phyloP scores from a whole-genome alignment of 768 basidiomycete genomes.

The Sporobolomyces phaffii region DNA sequence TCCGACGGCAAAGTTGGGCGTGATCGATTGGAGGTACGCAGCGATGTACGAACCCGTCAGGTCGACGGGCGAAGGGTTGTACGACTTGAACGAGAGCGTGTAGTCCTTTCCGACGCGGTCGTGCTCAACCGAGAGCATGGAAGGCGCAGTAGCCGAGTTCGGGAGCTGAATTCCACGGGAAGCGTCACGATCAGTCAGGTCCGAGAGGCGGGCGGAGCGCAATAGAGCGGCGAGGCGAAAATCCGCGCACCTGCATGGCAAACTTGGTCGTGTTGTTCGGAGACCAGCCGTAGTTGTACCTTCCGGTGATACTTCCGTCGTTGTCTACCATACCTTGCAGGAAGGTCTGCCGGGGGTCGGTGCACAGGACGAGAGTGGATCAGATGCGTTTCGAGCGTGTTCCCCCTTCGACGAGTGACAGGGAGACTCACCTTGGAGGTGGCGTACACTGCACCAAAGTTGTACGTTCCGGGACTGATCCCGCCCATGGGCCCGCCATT shows the following conservation, averaged over 20 bases:
- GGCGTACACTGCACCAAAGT: constrained; percentile 88
- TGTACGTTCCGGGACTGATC: constrained; percentile 67
- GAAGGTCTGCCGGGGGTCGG: constrained; percentile 58
- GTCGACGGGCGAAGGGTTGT: constrained; percentile 85
- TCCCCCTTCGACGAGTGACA: too few species aligned
- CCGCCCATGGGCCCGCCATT: constrained; percentile 50
- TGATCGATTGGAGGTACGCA: constrained; percentile 85
- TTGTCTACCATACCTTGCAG: constrained; percentile 91
- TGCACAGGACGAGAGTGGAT: too few species aligned
- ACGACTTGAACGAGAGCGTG: constrained; percentile 72
- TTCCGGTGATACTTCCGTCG: constrained; percentile 79
- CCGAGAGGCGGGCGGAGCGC: background rate
- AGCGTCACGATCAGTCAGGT: background rate
- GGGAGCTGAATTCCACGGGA: constrained; percentile 57
- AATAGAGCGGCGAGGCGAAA: constrained; percentile 23
- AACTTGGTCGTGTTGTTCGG: constrained; percentile 70
- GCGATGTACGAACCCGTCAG: constrained; percentile 84
- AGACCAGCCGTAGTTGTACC: constrained; percentile 85
- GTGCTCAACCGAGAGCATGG: constrained; percentile 89
- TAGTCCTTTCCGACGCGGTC: constrained; percentile 86
- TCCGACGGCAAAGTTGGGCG: constrained; percentile 82
- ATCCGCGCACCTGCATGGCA: constrained; percentile 80
- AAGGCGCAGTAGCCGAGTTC: constrained; percentile 63
- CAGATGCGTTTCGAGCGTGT: too few species aligned
- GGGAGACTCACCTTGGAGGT: constrained; percentile 67